Percentiles rank a stretch among this genome's conserved stretches.
Evolutionary conservation across 2,329 filamentous ascomycete genomes (phyloP).

Genomic region (Rhinocladiella mackenziei): DNA sequence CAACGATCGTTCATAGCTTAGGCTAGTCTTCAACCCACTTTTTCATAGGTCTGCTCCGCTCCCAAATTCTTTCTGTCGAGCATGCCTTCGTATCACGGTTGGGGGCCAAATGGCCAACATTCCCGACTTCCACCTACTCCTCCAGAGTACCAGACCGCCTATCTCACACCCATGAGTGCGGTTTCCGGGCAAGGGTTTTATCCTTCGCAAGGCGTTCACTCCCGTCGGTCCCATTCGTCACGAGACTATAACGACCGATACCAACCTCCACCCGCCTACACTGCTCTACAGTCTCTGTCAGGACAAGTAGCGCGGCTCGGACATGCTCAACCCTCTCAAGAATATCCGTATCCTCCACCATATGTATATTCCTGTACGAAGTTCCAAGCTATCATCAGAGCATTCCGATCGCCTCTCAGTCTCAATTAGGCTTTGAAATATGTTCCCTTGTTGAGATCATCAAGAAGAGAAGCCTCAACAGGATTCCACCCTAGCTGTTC

Average conservation of each 20-base stretch:
- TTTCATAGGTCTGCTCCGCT: constrained; percentile 28
- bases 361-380: too few relatives aligned
- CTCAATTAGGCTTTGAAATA: too few relatives aligned
- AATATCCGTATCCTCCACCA: constrained; percentile 22
- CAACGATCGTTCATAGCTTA: too few relatives aligned
- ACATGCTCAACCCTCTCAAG: constrained; percentile 19
- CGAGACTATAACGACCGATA: constrained; percentile 47
- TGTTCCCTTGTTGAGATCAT: too few relatives aligned
- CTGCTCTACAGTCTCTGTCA: constrained; percentile 22
- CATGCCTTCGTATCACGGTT: constrained; percentile 29
- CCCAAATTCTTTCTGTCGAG: constrained; percentile 10
- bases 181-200: constrained; percentile 33
- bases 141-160: constrained; percentile 29
- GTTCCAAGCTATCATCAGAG: too few relatives aligned
- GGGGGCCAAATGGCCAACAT: constrained; percentile 27
- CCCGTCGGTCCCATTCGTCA: constrained; percentile 42
- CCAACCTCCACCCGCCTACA: constrained; percentile 42
- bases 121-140: constrained; percentile 29
- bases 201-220: constrained; percentile 37
- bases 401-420: too few relatives aligned
- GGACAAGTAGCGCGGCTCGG: constrained; percentile 13
- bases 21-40: too few relatives aligned
- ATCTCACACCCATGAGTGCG: constrained; percentile 28
- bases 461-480: too few relatives aligned
- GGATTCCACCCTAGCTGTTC: constrained; percentile 38